phyloP scores from a whole-genome alignment of 371 early-diverging fungal species.

The Mucor racemosus region DNA sequence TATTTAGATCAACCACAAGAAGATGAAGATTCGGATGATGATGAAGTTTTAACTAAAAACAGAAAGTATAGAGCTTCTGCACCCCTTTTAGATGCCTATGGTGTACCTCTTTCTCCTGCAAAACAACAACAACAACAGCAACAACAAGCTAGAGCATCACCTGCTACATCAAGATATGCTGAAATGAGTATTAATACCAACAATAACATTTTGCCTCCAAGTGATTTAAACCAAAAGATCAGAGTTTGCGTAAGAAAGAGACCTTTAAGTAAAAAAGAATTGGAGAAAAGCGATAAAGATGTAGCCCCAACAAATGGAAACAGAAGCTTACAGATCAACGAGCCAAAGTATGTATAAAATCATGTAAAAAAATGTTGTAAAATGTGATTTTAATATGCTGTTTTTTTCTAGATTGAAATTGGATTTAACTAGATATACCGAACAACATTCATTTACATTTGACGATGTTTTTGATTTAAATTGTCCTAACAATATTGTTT shows the following conservation, averaged over 20 bases:
- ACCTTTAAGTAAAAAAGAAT: slow-evolving; percentile 85
- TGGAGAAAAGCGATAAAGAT: slow-evolving; percentile 75
- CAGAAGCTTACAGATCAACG: slow-evolving; percentile 77
- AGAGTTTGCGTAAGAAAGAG: slow-evolving; percentile 95
- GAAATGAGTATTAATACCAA: not conserved
- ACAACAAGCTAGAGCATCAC: slow-evolving; percentile 16
- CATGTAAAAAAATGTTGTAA: not conserved
- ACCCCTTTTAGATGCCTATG: slow-evolving; percentile 52
- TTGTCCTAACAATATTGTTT: slow-evolving; percentile 50
- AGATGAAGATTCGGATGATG: slow-evolving; percentile 26
- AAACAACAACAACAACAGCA: slow-evolving; percentile 21
- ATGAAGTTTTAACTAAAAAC: slow-evolving; percentile 43
- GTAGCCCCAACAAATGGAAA: slow-evolving; percentile 71
- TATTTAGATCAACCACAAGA: slow-evolving; percentile 13
- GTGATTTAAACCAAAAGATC: slow-evolving; percentile 74
- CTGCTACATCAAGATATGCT: not conserved
- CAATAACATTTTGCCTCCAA: slow-evolving; percentile 19
- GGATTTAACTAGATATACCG: slow-evolving; percentile 93
- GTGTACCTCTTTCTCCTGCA: slow-evolving; percentile 32
- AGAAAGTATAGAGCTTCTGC: slow-evolving; percentile 34
- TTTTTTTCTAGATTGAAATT: slow-evolving; percentile 71
- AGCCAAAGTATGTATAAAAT: slow-evolving; percentile 72
- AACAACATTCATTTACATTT: slow-evolving; percentile 91
- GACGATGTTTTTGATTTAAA: slow-evolving; percentile 89
- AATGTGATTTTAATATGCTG: not conserved